Evolutionary conservation across 495 filamentous ascomycete species (phyloP).

Genomic region (Neurospora tetrasperma): DNA sequence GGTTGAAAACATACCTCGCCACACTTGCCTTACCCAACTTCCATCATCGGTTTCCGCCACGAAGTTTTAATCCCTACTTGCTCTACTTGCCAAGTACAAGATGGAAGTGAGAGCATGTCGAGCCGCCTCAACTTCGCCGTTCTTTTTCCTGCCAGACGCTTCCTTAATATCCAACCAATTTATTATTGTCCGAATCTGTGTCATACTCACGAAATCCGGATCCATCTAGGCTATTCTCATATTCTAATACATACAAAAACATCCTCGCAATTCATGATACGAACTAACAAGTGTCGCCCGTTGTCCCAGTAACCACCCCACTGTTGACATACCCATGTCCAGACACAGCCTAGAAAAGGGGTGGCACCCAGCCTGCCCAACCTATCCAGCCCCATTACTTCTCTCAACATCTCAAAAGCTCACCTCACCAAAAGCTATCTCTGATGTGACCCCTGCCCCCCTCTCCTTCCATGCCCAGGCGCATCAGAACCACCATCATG

Average conservation of each 20-base stretch:
- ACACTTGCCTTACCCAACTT: background rate
- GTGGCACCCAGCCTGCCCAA: background rate
- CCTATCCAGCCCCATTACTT: background rate
- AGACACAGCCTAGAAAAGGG: background rate
- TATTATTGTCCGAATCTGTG: background rate
- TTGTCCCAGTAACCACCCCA: background rate
- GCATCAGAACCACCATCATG: conserved; percentile 1
- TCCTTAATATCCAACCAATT: background rate
- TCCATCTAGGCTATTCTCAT: too few species aligned
- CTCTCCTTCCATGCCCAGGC: background rate
- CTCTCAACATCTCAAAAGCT: background rate
- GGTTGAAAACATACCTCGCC: background rate
- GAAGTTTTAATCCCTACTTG: background rate
- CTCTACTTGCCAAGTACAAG: too few species aligned
- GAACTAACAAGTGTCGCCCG: background rate
- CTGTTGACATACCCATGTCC: background rate
- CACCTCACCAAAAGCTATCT: background rate
- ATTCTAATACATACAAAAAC: background rate
- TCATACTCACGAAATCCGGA: too few species aligned
- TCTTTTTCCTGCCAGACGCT: background rate
- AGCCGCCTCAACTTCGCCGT: background rate
- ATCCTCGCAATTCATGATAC: background rate
- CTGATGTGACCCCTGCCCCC: background rate
- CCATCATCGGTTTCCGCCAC: background rate
- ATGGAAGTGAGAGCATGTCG: too few species aligned